Conservation (phyloP, 805 yeast genomes). For the Grigorovia humatica region DNA sequence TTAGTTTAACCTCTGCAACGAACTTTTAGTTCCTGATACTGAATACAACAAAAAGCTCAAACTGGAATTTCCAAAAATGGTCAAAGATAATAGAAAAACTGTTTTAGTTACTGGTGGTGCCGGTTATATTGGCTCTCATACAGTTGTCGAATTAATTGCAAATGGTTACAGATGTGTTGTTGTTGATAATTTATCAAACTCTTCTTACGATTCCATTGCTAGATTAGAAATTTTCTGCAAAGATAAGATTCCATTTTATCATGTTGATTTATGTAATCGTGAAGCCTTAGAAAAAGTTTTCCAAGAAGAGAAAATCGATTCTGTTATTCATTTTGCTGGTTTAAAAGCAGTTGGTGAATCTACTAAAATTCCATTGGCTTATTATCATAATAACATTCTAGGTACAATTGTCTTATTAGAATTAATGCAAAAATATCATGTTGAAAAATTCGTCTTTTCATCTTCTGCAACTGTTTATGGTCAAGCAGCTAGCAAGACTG, state of each 20-base stretch:
- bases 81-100: constrained; percentile 17
- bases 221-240: constrained; percentile 46
- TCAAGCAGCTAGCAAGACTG: constrained; percentile 58
- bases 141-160: constrained; percentile 52
- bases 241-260: constrained; percentile 41
- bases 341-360: constrained; percentile 79
- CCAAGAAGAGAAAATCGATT: constrained; percentile 36
- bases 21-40: not conserved
- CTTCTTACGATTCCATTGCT: constrained; percentile 55
- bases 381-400: constrained; percentile 56
- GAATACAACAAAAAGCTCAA: not conserved
- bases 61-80: not conserved
- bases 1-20: not conserved
- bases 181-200: constrained; percentile 58
- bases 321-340: constrained; percentile 74
- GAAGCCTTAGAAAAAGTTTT: constrained; percentile 40
- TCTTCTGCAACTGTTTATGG: constrained; percentile 82
- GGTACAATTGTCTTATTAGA: constrained; percentile 54
- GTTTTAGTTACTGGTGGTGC: constrained; percentile 79
- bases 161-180: constrained; percentile 62
- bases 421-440: constrained; percentile 38
- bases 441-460: constrained; percentile 53
- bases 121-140: constrained; percentile 79
- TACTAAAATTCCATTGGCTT: constrained; percentile 51
- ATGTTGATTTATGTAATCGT: constrained; percentile 49